Evolutionary conservation across 179 eudicot species (phyloP).

Genomic region (Vitellaria paradoxa): DNA sequence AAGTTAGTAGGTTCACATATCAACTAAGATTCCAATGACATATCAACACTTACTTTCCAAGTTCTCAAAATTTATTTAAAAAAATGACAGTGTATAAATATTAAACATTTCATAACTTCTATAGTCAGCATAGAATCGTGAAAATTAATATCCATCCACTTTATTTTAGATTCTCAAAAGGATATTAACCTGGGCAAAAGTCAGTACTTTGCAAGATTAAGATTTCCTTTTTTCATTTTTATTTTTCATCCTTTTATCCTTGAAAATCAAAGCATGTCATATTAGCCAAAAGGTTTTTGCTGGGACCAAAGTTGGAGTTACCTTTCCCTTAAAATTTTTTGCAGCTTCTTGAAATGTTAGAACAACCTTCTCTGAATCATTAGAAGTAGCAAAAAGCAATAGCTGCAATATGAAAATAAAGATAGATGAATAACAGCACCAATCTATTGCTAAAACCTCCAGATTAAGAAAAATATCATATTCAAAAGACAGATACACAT

Average conservation of each 20-base stretch:
- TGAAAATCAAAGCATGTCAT: neutral
- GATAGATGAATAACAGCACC: constrained; percentile 3
- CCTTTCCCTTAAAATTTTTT: constrained; percentile 76
- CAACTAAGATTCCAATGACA: neutral
- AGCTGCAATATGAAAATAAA: constrained; percentile 36
- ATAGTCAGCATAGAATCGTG: neutral
- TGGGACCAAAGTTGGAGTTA: constrained; percentile 15
- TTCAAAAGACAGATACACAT: neutral
- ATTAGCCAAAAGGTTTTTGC: neutral
- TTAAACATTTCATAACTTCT: too few relatives aligned
- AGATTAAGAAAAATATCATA: neutral
- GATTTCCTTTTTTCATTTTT: neutral
- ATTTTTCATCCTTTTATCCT: neutral
- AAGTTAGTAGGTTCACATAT: neutral
- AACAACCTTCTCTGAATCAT: constrained; percentile 47
- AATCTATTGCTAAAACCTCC: neutral
- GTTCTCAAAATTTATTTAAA: too few relatives aligned
- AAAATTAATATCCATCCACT: neutral
- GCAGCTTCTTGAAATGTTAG: constrained; percentile 69
- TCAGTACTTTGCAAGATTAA: neutral
- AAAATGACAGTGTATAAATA: too few relatives aligned
- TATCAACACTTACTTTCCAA: neutral
- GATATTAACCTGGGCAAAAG: neutral
- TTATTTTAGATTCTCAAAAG: neutral
- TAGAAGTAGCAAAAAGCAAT: constrained; percentile 64